Evolutionary conservation across 306 rosid species (phyloP).

Genomic region (Quillaja saponaria): DNA sequence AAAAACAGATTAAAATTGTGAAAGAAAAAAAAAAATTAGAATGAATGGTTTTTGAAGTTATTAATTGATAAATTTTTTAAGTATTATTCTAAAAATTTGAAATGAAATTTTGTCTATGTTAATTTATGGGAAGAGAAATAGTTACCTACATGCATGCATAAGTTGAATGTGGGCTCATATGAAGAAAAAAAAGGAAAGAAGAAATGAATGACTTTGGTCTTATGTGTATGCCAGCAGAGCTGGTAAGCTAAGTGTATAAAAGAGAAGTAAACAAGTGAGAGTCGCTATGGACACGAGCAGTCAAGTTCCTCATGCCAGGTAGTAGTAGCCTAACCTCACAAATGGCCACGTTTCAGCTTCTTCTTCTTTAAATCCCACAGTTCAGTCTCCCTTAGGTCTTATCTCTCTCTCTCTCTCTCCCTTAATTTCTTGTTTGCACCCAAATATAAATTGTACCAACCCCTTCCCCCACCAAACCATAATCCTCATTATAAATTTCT

Average conservation of each 20-base stretch:
- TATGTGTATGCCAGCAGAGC: conserved; percentile 50
- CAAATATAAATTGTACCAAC: conserved; percentile 33
- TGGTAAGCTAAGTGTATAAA: conserved; percentile 61
- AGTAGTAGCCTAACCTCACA: conserved; percentile 47
- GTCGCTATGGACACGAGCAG: conserved; percentile 61
- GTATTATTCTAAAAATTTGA: no score
- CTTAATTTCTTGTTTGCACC: not conserved
- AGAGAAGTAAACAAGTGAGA: conserved; percentile 50
- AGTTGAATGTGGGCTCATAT: no score
- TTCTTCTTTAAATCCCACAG: conserved; percentile 2
- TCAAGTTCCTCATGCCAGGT: conserved; percentile 51
- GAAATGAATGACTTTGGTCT: not conserved
- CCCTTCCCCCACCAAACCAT: not conserved
- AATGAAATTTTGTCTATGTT: no score
- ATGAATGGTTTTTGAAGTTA: no score
- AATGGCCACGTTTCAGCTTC: conserved; percentile 69
- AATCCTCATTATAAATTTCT: not conserved
- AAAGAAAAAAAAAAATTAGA: not conserved
- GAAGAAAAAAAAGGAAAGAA: no score
- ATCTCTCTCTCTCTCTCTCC: no score
- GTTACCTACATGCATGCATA: no score
- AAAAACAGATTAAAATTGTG: conserved; percentile 14
- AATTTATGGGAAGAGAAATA: no score
- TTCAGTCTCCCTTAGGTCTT: not conserved
- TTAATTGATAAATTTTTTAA: no score